Evolutionary conservation across 129 eudicot genomes (phyloP).

Genomic region (Heracleum sosnowskyi): DNA sequence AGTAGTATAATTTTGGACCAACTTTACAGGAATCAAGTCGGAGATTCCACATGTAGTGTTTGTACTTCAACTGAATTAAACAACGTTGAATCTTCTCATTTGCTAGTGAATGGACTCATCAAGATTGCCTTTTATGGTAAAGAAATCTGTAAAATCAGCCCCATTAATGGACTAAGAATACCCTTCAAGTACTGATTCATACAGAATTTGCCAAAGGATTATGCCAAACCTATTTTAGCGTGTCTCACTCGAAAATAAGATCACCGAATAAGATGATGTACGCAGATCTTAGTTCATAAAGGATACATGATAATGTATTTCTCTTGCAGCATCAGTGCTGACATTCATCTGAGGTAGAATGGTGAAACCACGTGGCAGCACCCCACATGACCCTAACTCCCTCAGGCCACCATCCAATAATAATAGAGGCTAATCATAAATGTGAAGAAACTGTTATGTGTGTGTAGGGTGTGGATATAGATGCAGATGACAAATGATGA

Average conservation of each 20-base stretch:
- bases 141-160: background rate
- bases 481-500: constrained; percentile 14
- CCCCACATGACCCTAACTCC: background rate
- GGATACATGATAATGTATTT: background rate
- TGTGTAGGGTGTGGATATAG: constrained; percentile 4
- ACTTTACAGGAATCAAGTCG: background rate
- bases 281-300: too few species aligned
- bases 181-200: background rate
- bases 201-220: background rate
- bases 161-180: too few species aligned
- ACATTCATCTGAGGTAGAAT: background rate
- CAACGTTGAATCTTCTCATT: background rate
- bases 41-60: background rate
- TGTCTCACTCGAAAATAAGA: background rate
- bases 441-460: background rate
- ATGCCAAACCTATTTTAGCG: too few species aligned
- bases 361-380: background rate
- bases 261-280: too few species aligned
- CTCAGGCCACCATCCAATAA: background rate
- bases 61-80: background rate
- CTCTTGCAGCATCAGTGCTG: background rate
- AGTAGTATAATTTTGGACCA: background rate
- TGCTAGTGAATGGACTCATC: background rate
- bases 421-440: background rate
- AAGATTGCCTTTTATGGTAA: background rate